These are phyloP conservation scores for Rhodotorula toruloides DNA, from an alignment of 768 basidiomycete genomes.

Conservation along the genomic window DNA sequence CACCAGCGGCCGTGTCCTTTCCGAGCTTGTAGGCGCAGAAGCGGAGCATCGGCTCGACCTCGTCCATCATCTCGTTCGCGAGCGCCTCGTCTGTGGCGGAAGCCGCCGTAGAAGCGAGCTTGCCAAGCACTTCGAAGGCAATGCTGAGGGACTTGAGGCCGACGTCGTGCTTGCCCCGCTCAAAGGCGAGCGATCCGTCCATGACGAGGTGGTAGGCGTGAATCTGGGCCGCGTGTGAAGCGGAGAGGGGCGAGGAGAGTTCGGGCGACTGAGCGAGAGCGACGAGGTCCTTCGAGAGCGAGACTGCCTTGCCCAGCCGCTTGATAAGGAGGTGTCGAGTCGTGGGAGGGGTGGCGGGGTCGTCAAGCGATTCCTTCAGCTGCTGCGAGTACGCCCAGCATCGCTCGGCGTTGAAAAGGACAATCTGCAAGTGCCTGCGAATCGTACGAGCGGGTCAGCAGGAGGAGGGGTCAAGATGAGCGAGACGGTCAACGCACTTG, in stretches of 20 bases:
- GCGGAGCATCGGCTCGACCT: constrained; percentile 82
- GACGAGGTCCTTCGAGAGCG: constrained; percentile 74
- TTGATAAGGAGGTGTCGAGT: constrained; percentile 65
- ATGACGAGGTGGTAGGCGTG: constrained; percentile 73
- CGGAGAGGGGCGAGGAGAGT: constrained; percentile 52
- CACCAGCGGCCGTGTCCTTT: constrained; percentile 61
- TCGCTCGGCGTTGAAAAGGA: constrained; percentile 84
- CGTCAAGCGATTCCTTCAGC: constrained; percentile 55
- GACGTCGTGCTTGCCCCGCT: constrained; percentile 65
- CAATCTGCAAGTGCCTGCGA: constrained; percentile 57
- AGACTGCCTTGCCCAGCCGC: constrained; percentile 70
- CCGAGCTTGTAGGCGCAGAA: constrained; percentile 76
- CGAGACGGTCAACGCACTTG: constrained; percentile 58
- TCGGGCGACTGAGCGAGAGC: constrained; percentile 60
- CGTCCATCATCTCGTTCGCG: constrained; percentile 74
- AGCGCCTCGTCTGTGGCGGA: constrained; percentile 72
- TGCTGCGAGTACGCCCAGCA: constrained; percentile 88
- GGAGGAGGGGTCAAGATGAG: constrained; percentile 7
- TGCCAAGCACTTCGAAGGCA: constrained; percentile 66
- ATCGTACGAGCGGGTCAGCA: constrained; percentile 10
- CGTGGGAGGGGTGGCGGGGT: constrained; percentile 55
- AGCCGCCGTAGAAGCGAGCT: constrained; percentile 59
- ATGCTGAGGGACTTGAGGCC: constrained; percentile 68
- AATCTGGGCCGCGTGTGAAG: constrained; percentile 56
- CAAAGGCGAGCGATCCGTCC: constrained; percentile 75